A percentile compares a stretch with the other conserved stretches of the same genome.
phyloP scores from a whole-genome alignment of 1,284 basidiomycete genomes.

The Puccinia novopanici region DNA sequence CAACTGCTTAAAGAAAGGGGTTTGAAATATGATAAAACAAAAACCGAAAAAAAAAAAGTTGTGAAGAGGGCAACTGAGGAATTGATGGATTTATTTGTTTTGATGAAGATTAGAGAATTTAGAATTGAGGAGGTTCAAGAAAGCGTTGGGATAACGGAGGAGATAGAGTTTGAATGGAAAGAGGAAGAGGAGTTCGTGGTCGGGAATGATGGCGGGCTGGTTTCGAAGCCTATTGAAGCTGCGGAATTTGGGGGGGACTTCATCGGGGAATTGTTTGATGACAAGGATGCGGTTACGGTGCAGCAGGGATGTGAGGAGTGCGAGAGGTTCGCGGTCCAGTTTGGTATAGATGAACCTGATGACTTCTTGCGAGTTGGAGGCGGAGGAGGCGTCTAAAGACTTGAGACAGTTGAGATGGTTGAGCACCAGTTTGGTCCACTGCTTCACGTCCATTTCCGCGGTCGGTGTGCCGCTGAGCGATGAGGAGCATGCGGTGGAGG shows the following conservation, averaged over 20 bases:
- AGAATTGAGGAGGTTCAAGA: constrained; percentile 24
- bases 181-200: constrained; percentile 16
- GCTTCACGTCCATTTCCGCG: constrained; percentile 4
- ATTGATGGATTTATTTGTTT: too few species aligned
- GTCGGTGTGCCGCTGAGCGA: neutral
- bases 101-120: neutral
- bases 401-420: constrained; percentile 30
- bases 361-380: constrained; percentile 5
- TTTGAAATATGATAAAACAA: too few species aligned
- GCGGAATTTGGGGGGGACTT: constrained; percentile 17
- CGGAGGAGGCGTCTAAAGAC: neutral
- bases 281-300: constrained; percentile 9
- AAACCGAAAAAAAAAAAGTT: too few species aligned
- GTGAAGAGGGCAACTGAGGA: neutral
- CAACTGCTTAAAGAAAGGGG: too few species aligned
- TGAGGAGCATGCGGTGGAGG: neutral
- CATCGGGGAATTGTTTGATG: constrained; percentile 1
- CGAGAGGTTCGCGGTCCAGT: constrained; percentile 19
- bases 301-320: neutral
- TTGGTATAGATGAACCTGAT: constrained; percentile 25
- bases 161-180: constrained; percentile 35
- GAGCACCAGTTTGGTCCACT: constrained; percentile 19
- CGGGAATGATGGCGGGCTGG: neutral
- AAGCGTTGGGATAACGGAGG: constrained; percentile 28
- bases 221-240: neutral